Evolutionary conservation across 106 monocot genomes (phyloP).

Genomic region (Dioscorea zingiberensis): DNA sequence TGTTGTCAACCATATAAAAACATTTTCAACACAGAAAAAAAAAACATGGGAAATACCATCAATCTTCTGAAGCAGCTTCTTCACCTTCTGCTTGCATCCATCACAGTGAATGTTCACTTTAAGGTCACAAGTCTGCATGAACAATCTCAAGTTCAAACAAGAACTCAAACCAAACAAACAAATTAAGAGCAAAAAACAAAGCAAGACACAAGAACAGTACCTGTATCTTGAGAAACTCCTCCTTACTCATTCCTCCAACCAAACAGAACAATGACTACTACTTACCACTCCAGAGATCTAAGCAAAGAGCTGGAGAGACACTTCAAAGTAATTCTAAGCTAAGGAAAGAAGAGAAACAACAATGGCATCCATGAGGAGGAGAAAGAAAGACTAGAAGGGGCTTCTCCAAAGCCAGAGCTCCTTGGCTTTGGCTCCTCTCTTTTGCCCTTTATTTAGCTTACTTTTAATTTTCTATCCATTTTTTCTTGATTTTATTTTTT

Average conservation of each 20-base stretch:
- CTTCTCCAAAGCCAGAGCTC: neutral
- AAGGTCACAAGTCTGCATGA: constrained; percentile 47
- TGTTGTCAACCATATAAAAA: neutral
- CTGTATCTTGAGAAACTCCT: constrained; percentile 67
- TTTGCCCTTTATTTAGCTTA: neutral
- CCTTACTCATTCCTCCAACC: constrained; percentile 43
- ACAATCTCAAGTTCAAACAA: neutral
- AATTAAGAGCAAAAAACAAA: neutral
- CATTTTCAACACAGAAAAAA: neutral
- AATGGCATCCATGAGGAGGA: neutral
- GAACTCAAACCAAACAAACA: neutral
- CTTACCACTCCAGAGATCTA: neutral
- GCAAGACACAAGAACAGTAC: constrained; percentile 15
- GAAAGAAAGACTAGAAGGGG: neutral
- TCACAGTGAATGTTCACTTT: constrained; percentile 82
- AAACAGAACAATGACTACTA: neutral
- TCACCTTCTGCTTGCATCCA: constrained; percentile 78
- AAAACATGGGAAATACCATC: constrained; percentile 46
- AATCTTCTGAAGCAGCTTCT: constrained; percentile 64
- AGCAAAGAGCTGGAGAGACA: neutral
- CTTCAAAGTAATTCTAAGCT: neutral
- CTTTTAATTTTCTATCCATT: neutral
- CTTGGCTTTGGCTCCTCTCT: neutral
- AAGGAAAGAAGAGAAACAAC: neutral
- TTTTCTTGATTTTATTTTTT: neutral